phyloP scores from a whole-genome alignment of 1,139 yeast species.

The Zygoascus sp. region DNA sequence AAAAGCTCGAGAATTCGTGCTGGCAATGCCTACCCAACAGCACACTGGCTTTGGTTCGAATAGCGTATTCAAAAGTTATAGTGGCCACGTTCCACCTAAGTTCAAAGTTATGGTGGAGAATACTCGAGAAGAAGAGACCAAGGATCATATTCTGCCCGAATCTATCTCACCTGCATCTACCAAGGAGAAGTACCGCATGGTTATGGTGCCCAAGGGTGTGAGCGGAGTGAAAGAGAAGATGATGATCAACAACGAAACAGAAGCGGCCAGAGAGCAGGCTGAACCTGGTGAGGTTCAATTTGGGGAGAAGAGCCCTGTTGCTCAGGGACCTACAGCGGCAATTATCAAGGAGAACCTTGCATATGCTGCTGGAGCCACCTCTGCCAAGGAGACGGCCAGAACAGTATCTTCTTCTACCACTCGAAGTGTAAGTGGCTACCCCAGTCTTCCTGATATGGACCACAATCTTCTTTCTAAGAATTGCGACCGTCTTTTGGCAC shows the following conservation, averaged over 20 bases:
- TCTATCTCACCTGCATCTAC: conserved; percentile 93
- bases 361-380: conserved; percentile 1
- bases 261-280: background rate
- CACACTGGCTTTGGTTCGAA: background rate
- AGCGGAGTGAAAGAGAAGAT: conserved; percentile 14
- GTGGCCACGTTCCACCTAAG: background rate
- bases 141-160: conserved; percentile 57
- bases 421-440: conserved; percentile 2
- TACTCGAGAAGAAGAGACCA: conserved; percentile 1
- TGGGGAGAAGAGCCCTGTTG: conserved; percentile 8
- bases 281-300: conserved; percentile 3
- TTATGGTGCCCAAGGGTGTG: conserved; percentile 27
- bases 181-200: conserved; percentile 76
- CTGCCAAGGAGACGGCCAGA: background rate
- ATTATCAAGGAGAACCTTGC: background rate
- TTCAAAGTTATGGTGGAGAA: conserved; percentile 8
- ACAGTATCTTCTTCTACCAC: background rate
- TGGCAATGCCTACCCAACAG: background rate
- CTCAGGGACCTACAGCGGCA: conserved; percentile 1
- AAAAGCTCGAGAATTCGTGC: conserved; percentile 12
- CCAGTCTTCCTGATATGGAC: conserved; percentile 8
- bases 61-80: background rate
- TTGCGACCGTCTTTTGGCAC: conserved; percentile 2
- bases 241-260: background rate
- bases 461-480: background rate